These are phyloP conservation scores for Vaccinium darrowii DNA, from an alignment of 148 eudicot species.

Conservation along the genomic window DNA sequence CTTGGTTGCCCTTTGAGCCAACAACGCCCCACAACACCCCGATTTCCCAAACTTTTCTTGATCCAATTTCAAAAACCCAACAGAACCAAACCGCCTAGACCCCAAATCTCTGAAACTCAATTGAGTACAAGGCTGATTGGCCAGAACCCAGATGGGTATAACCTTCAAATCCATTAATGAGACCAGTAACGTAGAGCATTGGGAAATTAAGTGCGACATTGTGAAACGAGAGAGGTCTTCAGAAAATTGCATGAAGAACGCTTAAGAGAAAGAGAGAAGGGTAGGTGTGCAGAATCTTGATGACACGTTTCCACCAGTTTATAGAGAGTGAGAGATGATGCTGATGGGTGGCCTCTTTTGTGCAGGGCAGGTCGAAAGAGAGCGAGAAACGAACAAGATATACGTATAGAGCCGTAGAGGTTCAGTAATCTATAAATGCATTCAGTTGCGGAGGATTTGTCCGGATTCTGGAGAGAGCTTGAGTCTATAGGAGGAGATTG, in stretches of 20 bases:
- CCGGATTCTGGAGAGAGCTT: no score
- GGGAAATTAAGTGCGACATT: background rate
- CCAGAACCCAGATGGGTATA: conserved; percentile 30
- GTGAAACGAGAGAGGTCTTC: background rate
- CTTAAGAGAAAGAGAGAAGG: background rate
- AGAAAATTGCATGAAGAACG: background rate
- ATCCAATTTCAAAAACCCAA: conserved; percentile 16
- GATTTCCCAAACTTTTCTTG: conserved; percentile 18
- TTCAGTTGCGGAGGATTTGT: no score
- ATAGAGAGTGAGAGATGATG: background rate
- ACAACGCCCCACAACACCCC: conserved; percentile 23
- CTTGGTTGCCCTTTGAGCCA: conserved; percentile 27
- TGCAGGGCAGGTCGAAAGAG: no score
- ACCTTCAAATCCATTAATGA: conserved; percentile 27
- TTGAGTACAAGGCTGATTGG: conserved; percentile 21
- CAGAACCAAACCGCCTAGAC: conserved; percentile 16
- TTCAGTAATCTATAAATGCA: no score
- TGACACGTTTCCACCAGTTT: conserved; percentile 10
- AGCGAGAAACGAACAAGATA: no score
- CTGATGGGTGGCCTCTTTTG: no score
- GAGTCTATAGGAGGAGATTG: no score
- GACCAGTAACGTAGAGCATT: conserved; percentile 19
- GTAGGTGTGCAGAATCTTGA: conserved; percentile 27
- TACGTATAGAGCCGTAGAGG: no score
- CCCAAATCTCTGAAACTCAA: conserved; percentile 23